Percentiles rank a stretch among this genome's conserved stretches.
Evolutionary conservation across 1,139 yeast genomes (phyloP).

Genomic region (Saccharomyces hybrid): DNA sequence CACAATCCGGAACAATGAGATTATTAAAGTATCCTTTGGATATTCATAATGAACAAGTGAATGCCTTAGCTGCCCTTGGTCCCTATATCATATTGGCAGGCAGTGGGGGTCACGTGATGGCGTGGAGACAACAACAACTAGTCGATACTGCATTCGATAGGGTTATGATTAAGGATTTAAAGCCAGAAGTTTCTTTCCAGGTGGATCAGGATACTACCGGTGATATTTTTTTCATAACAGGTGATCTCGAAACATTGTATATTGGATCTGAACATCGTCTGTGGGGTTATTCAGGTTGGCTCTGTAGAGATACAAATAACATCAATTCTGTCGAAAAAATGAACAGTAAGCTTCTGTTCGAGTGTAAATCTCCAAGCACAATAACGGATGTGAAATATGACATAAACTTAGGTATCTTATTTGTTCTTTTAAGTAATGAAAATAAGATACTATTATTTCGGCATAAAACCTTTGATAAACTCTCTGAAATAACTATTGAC

Average conservation of each 20-base stretch:
- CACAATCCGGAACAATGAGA: constrained; percentile 25
- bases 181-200: constrained; percentile 8
- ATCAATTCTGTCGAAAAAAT: constrained; percentile 2
- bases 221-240: constrained; percentile 16
- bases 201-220: constrained; percentile 7
- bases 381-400: constrained; percentile 29
- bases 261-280: constrained; percentile 23
- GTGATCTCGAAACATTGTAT: constrained; percentile 13
- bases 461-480: constrained; percentile 8
- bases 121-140: constrained; percentile 33
- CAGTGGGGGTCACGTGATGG: constrained; percentile 35
- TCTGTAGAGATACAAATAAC: constrained; percentile 6
- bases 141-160: constrained; percentile 29
- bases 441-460: constrained; percentile 18
- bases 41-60: constrained; percentile 15
- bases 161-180: constrained; percentile 16
- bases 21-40: constrained; percentile 31
- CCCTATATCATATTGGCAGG: constrained; percentile 16
- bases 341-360: constrained; percentile 7
- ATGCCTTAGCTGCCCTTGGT: constrained; percentile 21
- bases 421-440: constrained; percentile 19
- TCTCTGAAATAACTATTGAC: constrained; percentile 16
- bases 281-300: constrained; percentile 13
- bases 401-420: constrained; percentile 11
- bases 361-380: constrained; percentile 16